Base-by-base conservation (phyloP, 108 stramenopile genomes). In the Cyclotella atomus region DNA sequence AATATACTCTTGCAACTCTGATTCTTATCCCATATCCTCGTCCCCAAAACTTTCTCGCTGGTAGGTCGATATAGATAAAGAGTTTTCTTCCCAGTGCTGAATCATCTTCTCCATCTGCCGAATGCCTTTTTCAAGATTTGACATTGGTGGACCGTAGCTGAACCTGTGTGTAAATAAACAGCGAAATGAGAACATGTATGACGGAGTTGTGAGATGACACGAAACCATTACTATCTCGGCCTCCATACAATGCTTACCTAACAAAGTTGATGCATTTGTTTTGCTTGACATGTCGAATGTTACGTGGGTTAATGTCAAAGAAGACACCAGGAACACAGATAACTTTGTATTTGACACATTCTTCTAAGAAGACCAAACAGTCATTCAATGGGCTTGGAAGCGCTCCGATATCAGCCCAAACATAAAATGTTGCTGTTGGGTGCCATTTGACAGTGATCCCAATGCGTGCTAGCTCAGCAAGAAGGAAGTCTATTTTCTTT, bases 311-410 rank as follows among this genome's bases (percentile, higher is more conserved):
- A 25, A 77, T 65, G 34, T 84, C 78, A 29, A 84, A 84, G 28
- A 84, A 84, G 19, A 84, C 71, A 34, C 74, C 83, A 23, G 83
- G 83, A 38, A 83, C 82, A 68, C 68, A 70, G 25, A 83, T 83
- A 12, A 83, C 63, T 38, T 76, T 76, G 43, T 77, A 41, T 29
- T 78, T 73, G 23, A 76, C 77, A 68, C 82, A 83, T 54, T 83
- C 82, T 25, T 83, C 82, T 6, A 83, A 50, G 59, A 83, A 83
- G 15, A 67, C 65, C 2, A 83, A 63, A 41, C 82, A 72, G 59
- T 81, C 80, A 53, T 81, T 76, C 6, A 83, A 56, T 29, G 82
- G 82, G 47, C 32, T 29, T 35, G 82, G 82, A 1, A 83, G 59
- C 20, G 38, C 21, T 32, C 53, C 57, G 2, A 83, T 57, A 33